These are phyloP conservation scores for Betula pendula DNA, from an alignment of 306 rosid species.

Conservation along the genomic window DNA sequence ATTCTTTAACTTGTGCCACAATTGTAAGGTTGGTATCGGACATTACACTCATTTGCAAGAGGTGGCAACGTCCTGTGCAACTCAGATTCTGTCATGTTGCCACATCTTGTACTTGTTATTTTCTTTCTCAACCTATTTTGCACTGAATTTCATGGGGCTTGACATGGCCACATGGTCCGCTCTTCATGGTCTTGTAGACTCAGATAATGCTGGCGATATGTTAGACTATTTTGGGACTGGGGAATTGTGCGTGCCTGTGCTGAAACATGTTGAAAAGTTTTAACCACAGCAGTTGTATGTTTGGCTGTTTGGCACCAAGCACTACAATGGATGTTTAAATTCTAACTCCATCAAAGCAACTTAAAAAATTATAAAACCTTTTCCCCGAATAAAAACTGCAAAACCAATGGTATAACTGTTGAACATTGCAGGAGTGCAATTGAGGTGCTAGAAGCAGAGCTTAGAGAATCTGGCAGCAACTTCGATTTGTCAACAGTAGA, in stretches of 20 bases:
- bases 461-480: slow-evolving; percentile 46
- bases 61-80: neutral
- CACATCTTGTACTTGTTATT: neutral
- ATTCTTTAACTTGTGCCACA: neutral
- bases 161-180: neutral
- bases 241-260: neutral
- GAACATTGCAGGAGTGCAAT: slow-evolving; percentile 69
- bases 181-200: neutral
- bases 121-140: neutral
- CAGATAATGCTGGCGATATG: neutral
- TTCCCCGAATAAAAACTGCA: slow-evolving; percentile 5
- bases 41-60: neutral
- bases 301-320: neutral
- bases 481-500: slow-evolving; percentile 37
- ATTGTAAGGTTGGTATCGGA: neutral
- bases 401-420: neutral
- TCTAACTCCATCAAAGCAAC: neutral
- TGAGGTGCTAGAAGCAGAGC: slow-evolving; percentile 75
- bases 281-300: neutral
- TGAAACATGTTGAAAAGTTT: neutral
- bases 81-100: neutral
- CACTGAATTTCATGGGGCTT: neutral
- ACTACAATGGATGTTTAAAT: neutral
- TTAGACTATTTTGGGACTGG: neutral
- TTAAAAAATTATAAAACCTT: neutral